phyloP scores from a whole-genome alignment of 164 flowering plant species.

The Kalanchoe fedtschenkoi region DNA sequence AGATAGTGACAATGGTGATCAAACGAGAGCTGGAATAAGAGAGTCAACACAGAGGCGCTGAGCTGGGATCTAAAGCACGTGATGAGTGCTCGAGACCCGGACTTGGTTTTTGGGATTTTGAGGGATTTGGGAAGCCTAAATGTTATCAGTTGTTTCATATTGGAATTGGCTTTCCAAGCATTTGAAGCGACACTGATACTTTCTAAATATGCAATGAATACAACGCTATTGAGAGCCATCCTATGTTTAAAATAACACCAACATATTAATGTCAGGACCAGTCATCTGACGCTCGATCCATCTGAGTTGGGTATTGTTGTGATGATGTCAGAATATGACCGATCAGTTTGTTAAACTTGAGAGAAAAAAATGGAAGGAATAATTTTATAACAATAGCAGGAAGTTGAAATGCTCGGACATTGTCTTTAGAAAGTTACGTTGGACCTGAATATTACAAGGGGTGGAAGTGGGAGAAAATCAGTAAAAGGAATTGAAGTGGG shows the following conservation, averaged over 20 bases:
- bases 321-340: slow-evolving; percentile 66
- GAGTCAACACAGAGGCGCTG: slow-evolving; percentile 19
- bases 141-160: slow-evolving; percentile 23
- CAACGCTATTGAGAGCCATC: too few species aligned
- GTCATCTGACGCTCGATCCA: too few species aligned
- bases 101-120: slow-evolving; percentile 29
- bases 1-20: slow-evolving; percentile 33
- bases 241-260: too few species aligned
- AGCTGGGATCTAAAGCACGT: slow-evolving; percentile 34
- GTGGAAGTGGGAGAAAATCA: slow-evolving; percentile 11
- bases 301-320: too few species aligned
- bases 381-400: slow-evolving; percentile 62
- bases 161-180: slow-evolving; percentile 24
- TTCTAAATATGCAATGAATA: too few species aligned
- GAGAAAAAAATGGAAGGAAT: too few species aligned
- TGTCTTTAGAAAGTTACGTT: slow-evolving; percentile 69
- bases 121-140: slow-evolving; percentile 24
- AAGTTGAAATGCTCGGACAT: slow-evolving; percentile 57
- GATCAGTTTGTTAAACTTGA: slow-evolving; percentile 61
- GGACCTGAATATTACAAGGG: slow-evolving; percentile 36
- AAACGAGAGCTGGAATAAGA: slow-evolving; percentile 25
- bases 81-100: slow-evolving; percentile 31
- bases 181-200: too few species aligned
- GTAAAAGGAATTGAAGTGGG: slow-evolving; percentile 33
- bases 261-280: too few species aligned